These are phyloP conservation scores for Anethum foeniculum DNA, from an alignment of 140 eudicot species.

Conservation along the genomic window DNA sequence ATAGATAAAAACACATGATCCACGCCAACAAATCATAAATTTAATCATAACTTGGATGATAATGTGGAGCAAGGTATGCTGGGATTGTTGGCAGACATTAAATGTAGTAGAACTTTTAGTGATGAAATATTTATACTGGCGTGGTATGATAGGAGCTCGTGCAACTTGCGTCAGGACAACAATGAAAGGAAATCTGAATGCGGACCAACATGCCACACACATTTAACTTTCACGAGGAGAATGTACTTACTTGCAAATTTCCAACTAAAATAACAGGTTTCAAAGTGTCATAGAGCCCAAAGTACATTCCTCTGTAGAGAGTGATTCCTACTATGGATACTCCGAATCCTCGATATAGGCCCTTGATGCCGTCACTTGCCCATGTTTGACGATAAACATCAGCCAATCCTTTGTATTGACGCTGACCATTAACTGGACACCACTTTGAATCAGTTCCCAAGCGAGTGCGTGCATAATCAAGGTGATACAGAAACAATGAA, in stretches of 20 bases:
- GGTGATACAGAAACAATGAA: slow-evolving; percentile 81
- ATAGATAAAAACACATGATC: background rate
- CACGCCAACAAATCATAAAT: background rate
- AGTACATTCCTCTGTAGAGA: slow-evolving; percentile 90
- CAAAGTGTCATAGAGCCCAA: slow-evolving; percentile 86
- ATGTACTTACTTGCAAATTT: slow-evolving; percentile 46
- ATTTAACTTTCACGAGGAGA: background rate
- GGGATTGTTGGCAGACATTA: background rate
- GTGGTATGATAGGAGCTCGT: background rate
- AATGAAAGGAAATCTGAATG: background rate
- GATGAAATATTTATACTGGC: background rate
- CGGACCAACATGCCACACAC: background rate
- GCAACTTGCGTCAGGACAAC: background rate
- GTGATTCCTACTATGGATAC: slow-evolving; percentile 87
- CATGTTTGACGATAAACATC: slow-evolving; percentile 79
- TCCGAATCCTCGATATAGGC: slow-evolving; percentile 89
- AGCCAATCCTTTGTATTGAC: slow-evolving; percentile 61
- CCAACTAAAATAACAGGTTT: slow-evolving; percentile 85
- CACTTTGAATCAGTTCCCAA: slow-evolving; percentile 61
- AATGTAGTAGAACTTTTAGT: background rate
- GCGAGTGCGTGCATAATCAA: slow-evolving; percentile 92
- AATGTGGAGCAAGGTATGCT: background rate
- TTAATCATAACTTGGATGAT: background rate
- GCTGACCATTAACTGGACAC: slow-evolving; percentile 33
- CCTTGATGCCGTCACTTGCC: slow-evolving; percentile 69